Evolutionary conservation across 352 stramenopile genomes (phyloP).

Genomic region (Phytophthora cajani): DNA sequence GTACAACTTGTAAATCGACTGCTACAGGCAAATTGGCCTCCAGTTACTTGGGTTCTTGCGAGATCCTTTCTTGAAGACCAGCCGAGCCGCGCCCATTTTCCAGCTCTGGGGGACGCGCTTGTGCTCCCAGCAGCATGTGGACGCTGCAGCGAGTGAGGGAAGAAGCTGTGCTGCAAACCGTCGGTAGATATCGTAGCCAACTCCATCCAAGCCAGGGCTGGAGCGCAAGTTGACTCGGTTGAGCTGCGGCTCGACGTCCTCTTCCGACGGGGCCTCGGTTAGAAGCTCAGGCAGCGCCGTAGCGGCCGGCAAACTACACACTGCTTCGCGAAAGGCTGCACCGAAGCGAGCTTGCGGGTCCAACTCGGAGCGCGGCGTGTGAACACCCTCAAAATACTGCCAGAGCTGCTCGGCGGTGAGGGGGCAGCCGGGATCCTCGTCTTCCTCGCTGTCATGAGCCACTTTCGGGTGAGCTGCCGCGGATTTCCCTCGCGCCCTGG

Average conservation of each 20-base stretch:
- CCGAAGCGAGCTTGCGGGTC: not conserved
- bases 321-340: not conserved
- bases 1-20: no score
- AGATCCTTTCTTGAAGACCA: no score
- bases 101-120: no score
- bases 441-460: not conserved
- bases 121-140: no score
- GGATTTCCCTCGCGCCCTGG: not conserved
- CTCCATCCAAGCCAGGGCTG: constrained; percentile 21
- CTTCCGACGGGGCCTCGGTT: not conserved
- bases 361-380: not conserved
- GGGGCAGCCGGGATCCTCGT: constrained; percentile 7
- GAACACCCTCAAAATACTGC: not conserved
- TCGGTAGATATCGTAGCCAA: no score
- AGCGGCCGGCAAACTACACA: not conserved
- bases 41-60: no score
- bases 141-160: no score
- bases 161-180: no score
- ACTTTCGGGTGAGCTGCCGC: not conserved
- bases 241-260: constrained; percentile 15
- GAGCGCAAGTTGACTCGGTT: not conserved
- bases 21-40: no score
- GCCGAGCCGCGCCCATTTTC: no score
- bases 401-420: not conserved
- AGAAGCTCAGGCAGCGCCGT: not conserved